These are phyloP conservation scores for Pseudogymnoascus sp. DNA, from an alignment of 2,329 filamentous ascomycete species.

Conservation along the genomic window DNA sequence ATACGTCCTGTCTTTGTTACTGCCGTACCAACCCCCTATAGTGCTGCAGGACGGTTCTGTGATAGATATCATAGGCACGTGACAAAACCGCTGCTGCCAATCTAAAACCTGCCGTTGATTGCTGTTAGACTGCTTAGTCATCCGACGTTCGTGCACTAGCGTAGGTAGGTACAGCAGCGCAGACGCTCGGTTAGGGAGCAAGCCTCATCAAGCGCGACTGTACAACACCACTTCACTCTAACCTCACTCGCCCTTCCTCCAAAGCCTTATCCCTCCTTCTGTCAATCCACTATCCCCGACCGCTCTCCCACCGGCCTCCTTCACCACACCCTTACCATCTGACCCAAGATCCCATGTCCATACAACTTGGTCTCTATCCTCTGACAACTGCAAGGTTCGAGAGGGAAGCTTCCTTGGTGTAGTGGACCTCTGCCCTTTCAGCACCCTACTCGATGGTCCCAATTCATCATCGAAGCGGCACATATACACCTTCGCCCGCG, in stretches of 20 bases:
- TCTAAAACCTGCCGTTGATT: neutral
- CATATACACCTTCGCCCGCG: conserved; percentile 31
- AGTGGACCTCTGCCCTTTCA: conserved; percentile 19
- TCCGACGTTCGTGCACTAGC: neutral
- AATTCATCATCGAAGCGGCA: conserved; percentile 25
- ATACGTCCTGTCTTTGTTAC: neutral
- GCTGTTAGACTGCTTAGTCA: neutral
- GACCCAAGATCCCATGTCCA: conserved; percentile 11
- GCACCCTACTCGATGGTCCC: conserved; percentile 12
- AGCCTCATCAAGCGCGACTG: conserved; percentile 9
- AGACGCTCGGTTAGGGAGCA: conserved; percentile 8
- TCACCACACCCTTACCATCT: neutral
- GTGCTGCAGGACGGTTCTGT: neutral
- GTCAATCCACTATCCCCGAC: conserved; percentile 5
- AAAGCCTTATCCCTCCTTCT: conserved; percentile 4
- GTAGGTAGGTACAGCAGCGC: conserved; percentile 3
- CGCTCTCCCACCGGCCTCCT: neutral
- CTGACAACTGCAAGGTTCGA: conserved; percentile 28
- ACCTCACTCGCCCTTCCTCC: conserved; percentile 8
- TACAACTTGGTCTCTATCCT: conserved; percentile 18
- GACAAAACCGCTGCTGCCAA: neutral
- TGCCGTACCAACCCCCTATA: neutral
- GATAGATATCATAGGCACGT: neutral
- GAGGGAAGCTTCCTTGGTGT: conserved; percentile 28
- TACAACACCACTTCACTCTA: conserved; percentile 9